Percentiles rank a stretch among this genome's conserved stretches.
phyloP scores from a whole-genome alignment of 2,329 filamentous ascomycete genomes.

The Neofusicoccum sp. region DNA sequence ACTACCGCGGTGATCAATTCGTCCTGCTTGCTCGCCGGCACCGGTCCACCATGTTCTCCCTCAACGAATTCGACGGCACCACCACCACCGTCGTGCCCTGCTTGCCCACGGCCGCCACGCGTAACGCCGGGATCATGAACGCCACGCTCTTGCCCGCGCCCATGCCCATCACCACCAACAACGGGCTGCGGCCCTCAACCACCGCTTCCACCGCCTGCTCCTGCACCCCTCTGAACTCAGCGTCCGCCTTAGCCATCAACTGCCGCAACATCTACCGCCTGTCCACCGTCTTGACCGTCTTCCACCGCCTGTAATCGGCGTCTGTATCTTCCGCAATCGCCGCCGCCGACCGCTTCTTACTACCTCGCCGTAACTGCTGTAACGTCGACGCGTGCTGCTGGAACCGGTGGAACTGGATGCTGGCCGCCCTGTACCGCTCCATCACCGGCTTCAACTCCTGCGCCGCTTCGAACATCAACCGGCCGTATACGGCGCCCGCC shows the following conservation, averaged over 20 bases:
- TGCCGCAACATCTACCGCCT: background rate
- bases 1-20: background rate
- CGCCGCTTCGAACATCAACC: background rate
- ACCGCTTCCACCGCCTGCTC: slow-evolving; percentile 23
- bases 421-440: background rate
- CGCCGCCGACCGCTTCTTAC: background rate
- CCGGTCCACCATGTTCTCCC: slow-evolving; percentile 20
- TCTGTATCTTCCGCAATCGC: background rate
- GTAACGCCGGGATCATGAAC: slow-evolving; percentile 25
- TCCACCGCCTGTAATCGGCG: background rate
- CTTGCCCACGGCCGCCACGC: background rate
- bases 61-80: slow-evolving; percentile 23
- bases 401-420: slow-evolving; percentile 17
- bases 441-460: background rate
- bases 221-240: slow-evolving; percentile 22
- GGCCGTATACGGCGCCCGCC: slow-evolving; percentile 6
- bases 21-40: background rate
- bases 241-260: slow-evolving; percentile 1
- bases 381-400: background rate
- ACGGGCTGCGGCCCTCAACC: slow-evolving; percentile 10
- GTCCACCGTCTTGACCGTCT: slow-evolving; percentile 8
- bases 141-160: slow-evolving; percentile 26
- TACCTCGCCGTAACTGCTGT: background rate
- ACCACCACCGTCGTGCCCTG: slow-evolving; percentile 24
- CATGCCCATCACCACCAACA: slow-evolving; percentile 23